Evolutionary conservation across 163 green algal species (phyloP).

Genomic region (Scenedesmus sp.): DNA sequence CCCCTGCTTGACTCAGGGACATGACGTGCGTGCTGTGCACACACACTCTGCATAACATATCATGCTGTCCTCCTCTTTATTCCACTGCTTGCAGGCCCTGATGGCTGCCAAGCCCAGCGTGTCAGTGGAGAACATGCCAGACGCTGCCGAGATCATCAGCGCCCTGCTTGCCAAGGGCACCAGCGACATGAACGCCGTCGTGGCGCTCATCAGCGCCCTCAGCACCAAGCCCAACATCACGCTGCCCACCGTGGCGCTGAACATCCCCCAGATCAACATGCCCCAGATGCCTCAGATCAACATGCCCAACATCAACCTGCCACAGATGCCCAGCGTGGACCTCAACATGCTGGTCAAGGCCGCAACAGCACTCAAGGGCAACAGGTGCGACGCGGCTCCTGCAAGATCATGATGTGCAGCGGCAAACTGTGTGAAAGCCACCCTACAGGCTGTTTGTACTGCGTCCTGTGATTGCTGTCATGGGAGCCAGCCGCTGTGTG

Average conservation of each 20-base stretch:
- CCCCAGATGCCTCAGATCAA: background rate
- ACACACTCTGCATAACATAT: background rate
- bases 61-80: background rate
- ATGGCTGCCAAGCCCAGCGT: conserved; percentile 10
- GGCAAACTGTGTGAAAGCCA: background rate
- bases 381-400: no score
- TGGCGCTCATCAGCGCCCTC: background rate
- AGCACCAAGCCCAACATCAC: conserved; percentile 34
- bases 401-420: no score
- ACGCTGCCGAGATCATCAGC: background rate
- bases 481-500: no score
- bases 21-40: background rate
- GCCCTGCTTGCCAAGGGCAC: conserved; percentile 10
- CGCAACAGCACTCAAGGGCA: background rate
- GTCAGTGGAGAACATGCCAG: background rate
- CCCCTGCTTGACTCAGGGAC: no score
- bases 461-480: no score
- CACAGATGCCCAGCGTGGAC: background rate
- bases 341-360: background rate
- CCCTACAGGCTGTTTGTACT: no score
- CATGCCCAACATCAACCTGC: conserved; percentile 20
- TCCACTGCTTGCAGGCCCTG: background rate
- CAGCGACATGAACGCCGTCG: background rate
- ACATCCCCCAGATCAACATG: conserved; percentile 22
- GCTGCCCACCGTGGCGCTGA: background rate